Conservation (phyloP, 2,329 filamentous ascomycete genomes). For the Shiraia bambusicola region DNA sequence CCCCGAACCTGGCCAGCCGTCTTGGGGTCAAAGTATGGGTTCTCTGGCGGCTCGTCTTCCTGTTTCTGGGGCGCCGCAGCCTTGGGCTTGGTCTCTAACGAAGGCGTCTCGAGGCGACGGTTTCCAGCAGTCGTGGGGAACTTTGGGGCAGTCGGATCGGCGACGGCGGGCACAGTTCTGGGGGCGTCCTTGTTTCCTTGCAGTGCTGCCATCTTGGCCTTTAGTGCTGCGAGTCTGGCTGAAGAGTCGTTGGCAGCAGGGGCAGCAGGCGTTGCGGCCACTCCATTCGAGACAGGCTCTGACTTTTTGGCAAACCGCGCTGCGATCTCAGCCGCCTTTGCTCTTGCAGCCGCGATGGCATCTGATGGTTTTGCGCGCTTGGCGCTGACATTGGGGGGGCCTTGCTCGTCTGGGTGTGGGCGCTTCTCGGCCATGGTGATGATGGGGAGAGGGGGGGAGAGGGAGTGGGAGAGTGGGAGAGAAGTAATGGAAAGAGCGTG, state of each 20-base stretch:
- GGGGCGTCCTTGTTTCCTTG: conserved; percentile 62
- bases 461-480: conserved; percentile 3
- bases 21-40: conserved; percentile 81
- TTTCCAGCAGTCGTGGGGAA: conserved; percentile 56
- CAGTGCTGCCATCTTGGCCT: conserved; percentile 33
- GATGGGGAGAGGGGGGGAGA: conserved; percentile 5
- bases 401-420: conserved; percentile 41
- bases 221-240: conserved; percentile 20
- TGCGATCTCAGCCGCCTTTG: conserved; percentile 36
- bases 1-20: conserved; percentile 58
- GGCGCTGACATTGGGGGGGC: conserved; percentile 30
- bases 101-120: conserved; percentile 12
- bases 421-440: conserved; percentile 48
- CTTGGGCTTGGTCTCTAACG: conserved; percentile 33
- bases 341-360: conserved; percentile 35
- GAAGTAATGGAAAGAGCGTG: conserved; percentile 4
- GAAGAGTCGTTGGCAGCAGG: conserved; percentile 7
- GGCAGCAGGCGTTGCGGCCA: conserved; percentile 14
- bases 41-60: conserved; percentile 63
- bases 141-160: conserved; percentile 52
- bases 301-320: conserved; percentile 35
- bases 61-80: conserved; percentile 40
- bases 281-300: conserved; percentile 21
- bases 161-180: conserved; percentile 48
- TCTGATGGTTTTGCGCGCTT: conserved; percentile 44